Base-by-base conservation (phyloP, 768 basidiomycete genomes). In the Lentinus tigrinus region DNA sequence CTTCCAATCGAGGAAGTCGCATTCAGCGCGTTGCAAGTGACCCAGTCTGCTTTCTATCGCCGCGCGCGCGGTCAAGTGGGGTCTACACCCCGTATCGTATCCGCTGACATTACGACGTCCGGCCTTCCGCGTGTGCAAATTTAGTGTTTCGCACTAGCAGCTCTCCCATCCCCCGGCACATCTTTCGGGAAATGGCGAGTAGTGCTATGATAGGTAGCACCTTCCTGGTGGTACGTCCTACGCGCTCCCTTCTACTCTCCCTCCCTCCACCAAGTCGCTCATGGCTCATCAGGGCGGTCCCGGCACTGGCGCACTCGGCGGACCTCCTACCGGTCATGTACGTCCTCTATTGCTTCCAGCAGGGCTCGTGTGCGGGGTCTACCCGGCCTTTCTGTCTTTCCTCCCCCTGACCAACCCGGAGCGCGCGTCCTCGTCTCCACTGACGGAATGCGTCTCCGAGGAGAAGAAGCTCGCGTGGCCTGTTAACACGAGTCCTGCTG, bases 291-390 rank as follows among this genome's bases (percentile, higher is more conserved):
- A 65, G 64, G 54, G 56, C 13, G 64, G 64, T 42, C 58, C 64
- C 37, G 64, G 62, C 43, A 61, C 61, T 40, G 64, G 64, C 21
- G 42, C 64, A 17, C 61, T 65, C 37, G 64, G 64, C 42, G 64
- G 64, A 10, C 61, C 64, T 6, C 64, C 62, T 47, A 36, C 62
- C n/a, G 58, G 59, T 14, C 64, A 63, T 26, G 64, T 65, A 58
- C 42, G 64, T 57, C 43, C 21, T 27, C 24, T 23, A 27, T 17
- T 47, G 14, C 13, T 23, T 3, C 7, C 2, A 27, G 9, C 24
- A 7, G 4, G 7, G 48, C 17, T 34, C 23, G 48, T 34, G 48
- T 26, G 48, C 26, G 17, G 21, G 14, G 14, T 3, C 4, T 27
- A 49, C 17, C 19, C 19, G 17, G 16, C 13, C 17, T 23, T 27